Percentiles rank a stretch among this genome's conserved stretches.
These are phyloP conservation scores for Kurtzmaniella quercitrusa DNA, from an alignment of 1,139 yeast species.

Conservation along the genomic window DNA sequence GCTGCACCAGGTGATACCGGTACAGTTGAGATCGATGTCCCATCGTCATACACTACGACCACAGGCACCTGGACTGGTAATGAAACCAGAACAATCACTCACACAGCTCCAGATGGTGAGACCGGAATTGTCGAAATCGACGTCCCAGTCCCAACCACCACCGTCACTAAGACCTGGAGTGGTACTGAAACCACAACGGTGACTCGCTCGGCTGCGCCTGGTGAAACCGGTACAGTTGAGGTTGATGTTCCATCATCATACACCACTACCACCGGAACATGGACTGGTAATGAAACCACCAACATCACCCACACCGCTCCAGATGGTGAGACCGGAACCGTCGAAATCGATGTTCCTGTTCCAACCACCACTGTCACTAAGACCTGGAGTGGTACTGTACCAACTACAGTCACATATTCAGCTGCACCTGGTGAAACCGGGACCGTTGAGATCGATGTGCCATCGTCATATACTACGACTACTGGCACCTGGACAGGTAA, in stretches of 20 bases:
- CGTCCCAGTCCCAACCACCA: conserved; percentile 8
- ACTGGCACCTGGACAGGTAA: conserved; percentile 11
- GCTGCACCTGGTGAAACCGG: conserved; percentile 5
- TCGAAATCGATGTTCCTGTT: background rate
- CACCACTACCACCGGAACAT: conserved; percentile 8
- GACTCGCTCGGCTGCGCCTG: conserved; percentile 1
- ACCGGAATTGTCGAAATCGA: conserved; percentile 15
- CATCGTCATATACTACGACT: conserved; percentile 9
- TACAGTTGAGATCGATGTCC: no score
- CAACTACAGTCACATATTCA: conserved; percentile 2
- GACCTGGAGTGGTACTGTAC: conserved; percentile 4
- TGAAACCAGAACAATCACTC: conserved; percentile 6
- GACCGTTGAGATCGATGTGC: conserved; percentile 10
- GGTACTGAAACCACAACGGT: conserved; percentile 3
- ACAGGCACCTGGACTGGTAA: conserved; percentile 10
- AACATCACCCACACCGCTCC: conserved; percentile 6
- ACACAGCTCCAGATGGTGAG: conserved; percentile 7
- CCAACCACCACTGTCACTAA: conserved; percentile 1
- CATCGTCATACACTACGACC: no score
- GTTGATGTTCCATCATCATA: conserved; percentile 12
- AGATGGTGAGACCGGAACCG: conserved; percentile 6
- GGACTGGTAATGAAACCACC: conserved; percentile 3
- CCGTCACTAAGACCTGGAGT: no score
- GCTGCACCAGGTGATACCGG: no score
- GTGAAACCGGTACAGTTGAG: conserved; percentile 11